A percentile compares a stretch with the other conserved stretches of the same genome.
Evolutionary conservation across 306 rosid genomes (phyloP).

Genomic region (Quercus aquifolioides): DNA sequence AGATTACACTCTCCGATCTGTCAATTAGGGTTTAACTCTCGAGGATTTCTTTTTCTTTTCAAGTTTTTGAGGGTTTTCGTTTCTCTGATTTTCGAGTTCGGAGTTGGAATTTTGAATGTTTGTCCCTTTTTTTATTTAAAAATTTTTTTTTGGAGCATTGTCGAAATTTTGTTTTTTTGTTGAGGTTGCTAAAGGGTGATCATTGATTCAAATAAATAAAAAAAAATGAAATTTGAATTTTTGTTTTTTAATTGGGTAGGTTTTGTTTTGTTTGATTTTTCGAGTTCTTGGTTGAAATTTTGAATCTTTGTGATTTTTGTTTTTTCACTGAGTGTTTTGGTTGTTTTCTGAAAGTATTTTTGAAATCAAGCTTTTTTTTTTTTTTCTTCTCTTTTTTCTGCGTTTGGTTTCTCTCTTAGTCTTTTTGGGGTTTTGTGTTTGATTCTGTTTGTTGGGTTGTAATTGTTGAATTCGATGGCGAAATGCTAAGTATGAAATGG

Average conservation of each 20-base stretch:
- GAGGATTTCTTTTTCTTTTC: not conserved
- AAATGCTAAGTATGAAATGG: constrained; percentile 11
- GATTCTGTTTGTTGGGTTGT: constrained; percentile 8
- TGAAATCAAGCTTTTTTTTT: not conserved
- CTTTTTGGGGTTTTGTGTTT: not conserved
- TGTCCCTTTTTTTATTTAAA: too few relatives aligned
- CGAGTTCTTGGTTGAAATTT: not conserved
- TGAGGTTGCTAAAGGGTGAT: too few relatives aligned
- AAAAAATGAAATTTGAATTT: too few relatives aligned
- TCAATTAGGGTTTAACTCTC: constrained; percentile 44
- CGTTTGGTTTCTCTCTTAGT: not conserved
- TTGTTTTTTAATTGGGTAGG: too few relatives aligned
- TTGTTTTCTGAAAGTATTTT: not conserved
- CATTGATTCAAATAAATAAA: too few relatives aligned
- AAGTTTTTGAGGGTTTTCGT: not conserved
- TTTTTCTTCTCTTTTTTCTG: not conserved
- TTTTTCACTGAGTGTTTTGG: not conserved
- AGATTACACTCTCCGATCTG: constrained; percentile 47
- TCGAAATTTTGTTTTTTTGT: too few relatives aligned
- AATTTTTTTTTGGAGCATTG: too few relatives aligned
- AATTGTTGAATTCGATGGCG: not conserved
- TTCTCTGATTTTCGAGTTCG: not conserved
- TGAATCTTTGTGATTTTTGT: not conserved
- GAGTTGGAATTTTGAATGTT: too few relatives aligned
- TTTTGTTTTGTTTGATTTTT: not conserved